These are phyloP conservation scores for Fragilariopsis cylindrus DNA, from an alignment of 108 stramenopile genomes.

Conservation along the genomic window DNA sequence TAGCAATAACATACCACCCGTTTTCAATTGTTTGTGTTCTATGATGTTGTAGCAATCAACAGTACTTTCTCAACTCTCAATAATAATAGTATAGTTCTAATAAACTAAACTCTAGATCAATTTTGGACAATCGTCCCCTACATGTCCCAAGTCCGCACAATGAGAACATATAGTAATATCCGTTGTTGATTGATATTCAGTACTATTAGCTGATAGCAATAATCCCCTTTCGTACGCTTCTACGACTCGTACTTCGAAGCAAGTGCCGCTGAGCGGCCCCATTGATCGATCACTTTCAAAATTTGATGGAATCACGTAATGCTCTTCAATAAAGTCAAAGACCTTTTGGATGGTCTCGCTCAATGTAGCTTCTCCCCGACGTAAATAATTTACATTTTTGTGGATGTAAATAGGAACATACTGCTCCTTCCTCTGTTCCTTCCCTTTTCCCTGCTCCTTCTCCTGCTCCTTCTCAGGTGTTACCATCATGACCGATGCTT, in stretches of 20 bases:
- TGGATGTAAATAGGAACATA: constrained; percentile 64
- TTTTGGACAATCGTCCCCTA: constrained; percentile 45
- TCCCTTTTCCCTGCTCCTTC: not conserved
- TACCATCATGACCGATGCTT: not conserved
- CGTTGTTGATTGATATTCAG: not conserved
- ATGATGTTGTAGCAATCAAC: too few species aligned
- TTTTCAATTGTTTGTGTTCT: too few species aligned
- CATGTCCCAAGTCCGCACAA: constrained; percentile 47
- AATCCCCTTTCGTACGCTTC: constrained; percentile 55
- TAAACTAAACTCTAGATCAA: constrained; percentile 24
- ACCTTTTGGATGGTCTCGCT: constrained; percentile 26
- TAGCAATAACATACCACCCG: too few species aligned
- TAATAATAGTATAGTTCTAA: too few species aligned
- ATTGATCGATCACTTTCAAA: constrained; percentile 55
- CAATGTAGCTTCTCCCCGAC: constrained; percentile 44
- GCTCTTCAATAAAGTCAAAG: constrained; percentile 54
- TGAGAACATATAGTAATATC: constrained; percentile 38
- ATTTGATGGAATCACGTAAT: constrained; percentile 56
- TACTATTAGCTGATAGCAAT: constrained; percentile 21
- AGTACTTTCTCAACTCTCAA: too few species aligned
- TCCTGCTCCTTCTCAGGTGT: constrained; percentile 3
- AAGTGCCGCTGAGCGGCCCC: constrained; percentile 69
- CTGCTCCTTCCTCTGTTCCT: not conserved
- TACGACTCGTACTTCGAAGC: constrained; percentile 74
- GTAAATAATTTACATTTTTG: constrained; percentile 56